Percentiles rank a stretch among this genome's conserved stretches.
Evolutionary conservation across 2,329 filamentous ascomycete genomes (phyloP).

Genomic region (Stylonectria norvegica): DNA sequence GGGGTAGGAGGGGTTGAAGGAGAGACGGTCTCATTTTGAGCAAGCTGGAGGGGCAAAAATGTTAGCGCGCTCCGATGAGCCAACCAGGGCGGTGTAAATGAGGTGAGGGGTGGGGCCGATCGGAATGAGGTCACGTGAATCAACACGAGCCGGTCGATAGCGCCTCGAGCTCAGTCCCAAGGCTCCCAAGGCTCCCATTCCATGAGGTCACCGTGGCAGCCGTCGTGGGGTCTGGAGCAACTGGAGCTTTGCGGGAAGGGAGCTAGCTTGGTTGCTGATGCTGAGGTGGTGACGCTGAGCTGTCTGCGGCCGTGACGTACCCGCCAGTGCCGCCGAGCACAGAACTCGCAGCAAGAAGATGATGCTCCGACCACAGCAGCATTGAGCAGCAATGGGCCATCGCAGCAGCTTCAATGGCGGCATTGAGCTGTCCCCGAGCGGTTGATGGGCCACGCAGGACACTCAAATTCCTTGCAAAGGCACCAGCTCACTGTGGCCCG

Average conservation of each 20-base stretch:
- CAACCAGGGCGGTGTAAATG: slow-evolving; percentile 22
- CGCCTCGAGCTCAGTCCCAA: no score
- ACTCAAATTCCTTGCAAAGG: slow-evolving; percentile 11
- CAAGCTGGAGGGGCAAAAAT: slow-evolving; percentile 39
- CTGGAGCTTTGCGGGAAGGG: slow-evolving; percentile 4
- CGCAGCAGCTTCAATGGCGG: not conserved
- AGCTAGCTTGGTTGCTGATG: not conserved
- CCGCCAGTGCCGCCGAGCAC: no score
- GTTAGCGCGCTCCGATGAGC: slow-evolving; percentile 34
- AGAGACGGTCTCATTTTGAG: slow-evolving; percentile 45
- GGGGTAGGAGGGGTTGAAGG: slow-evolving; percentile 46
- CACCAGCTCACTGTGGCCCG: slow-evolving; percentile 23
- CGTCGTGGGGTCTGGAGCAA: slow-evolving; percentile 7
- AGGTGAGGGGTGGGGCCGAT: slow-evolving; percentile 18
- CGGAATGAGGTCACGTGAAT: slow-evolving; percentile 30
- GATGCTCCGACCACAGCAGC: no score
- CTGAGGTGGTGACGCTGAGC: no score
- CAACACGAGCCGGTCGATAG: slow-evolving; percentile 5
- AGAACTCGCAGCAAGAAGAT: not conserved
- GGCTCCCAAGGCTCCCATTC: slow-evolving; percentile 7
- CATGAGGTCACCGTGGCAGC: slow-evolving; percentile 27
- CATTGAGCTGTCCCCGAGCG: no score
- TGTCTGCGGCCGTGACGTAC: no score
- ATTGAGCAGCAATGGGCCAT: no score
- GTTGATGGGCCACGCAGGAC: no score